Evolutionary conservation across 192 early-diverging fungal species (phyloP), one percentile per base, ranked within the genome.

Genomic region (Paraglomus brasilianum): DNA sequence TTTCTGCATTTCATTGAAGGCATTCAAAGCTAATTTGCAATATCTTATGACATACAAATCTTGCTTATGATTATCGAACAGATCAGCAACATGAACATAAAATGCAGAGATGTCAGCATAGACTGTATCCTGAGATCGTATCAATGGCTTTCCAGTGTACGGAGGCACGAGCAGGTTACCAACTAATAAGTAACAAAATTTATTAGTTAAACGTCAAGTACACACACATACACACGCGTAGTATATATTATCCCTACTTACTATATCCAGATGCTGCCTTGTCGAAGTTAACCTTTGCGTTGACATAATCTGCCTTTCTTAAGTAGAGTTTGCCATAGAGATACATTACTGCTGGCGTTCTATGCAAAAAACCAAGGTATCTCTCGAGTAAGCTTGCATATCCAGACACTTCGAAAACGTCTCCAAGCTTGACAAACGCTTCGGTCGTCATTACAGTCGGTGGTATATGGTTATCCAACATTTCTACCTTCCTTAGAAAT

Each of bases 241-340:
- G 11, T 11, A 56, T 10, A 56, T 21, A 10, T 56, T 30, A 56
- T 30, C 30, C 3, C 17, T 11, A 56, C 11, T 11, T 56, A 56
- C 53, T 6, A 56, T 30, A 56, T 11, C 53, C 53, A 21, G 36
- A 17, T 30, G 53, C 53, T 17, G 53, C 53, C 53, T 56, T 56
- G 17, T 11, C 15, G 6, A 56, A 56, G 19, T 30, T 30, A 10
- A 24, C 53, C 4, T 56, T 17, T 22, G 53, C 53, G 10, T 56
- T 56, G 17, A 24, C 53, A 21, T 56, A 56, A 17, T 30, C 53
- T 56, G 19, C 53, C 10, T 30, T 30, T 56, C 36, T 56, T 11
- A 56, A 6, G 36, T 56, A 56, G 6, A 56, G 53, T 22, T 22
- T 11, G 11, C 53, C 53, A 17, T 10, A 17, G 36, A 56, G 53